Percentiles rank a stretch among this genome's conserved stretches.
phyloP scores from a whole-genome alignment of 2,329 filamentous ascomycete species.

The Talaromyces sp. region DNA sequence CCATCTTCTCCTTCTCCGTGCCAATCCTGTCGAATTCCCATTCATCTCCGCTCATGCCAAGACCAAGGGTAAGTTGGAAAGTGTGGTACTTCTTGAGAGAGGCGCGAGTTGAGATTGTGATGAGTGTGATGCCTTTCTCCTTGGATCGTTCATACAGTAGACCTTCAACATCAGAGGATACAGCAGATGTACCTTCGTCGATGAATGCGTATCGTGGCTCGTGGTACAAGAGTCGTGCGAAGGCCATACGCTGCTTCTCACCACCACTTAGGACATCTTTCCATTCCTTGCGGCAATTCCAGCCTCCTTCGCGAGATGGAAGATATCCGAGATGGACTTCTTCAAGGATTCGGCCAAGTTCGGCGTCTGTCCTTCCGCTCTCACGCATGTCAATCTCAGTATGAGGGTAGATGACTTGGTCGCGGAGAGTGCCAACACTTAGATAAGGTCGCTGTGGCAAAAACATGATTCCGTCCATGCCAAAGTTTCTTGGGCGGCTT shows the following conservation, averaged over 20 bases:
- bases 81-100: constrained; percentile 95
- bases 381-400: constrained; percentile 91
- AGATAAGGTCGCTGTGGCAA: constrained; percentile 91
- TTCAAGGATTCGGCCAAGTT: constrained; percentile 74
- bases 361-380: constrained; percentile 70
- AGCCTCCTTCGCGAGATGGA: constrained; percentile 86
- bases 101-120: constrained; percentile 92
- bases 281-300: constrained; percentile 97
- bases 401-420: constrained; percentile 97
- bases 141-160: constrained; percentile 91
- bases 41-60: constrained; percentile 74
- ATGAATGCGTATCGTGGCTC: constrained; percentile 92
- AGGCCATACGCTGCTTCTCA: constrained; percentile 93
- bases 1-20: constrained; percentile 86
- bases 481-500: constrained; percentile 74
- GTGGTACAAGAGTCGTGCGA: constrained; percentile 88
- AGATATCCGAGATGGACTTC: constrained; percentile 85
- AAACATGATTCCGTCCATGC: constrained; percentile 96
- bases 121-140: constrained; percentile 86
- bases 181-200: constrained; percentile 92
- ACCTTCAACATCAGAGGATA: constrained; percentile 91
- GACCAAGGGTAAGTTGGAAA: constrained; percentile 80
- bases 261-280: constrained; percentile 96
- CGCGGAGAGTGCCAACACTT: constrained; percentile 84
- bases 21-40: constrained; percentile 95